Conservation (phyloP, 768 basidiomycete genomes). For the Jaapia argillacea region DNA sequence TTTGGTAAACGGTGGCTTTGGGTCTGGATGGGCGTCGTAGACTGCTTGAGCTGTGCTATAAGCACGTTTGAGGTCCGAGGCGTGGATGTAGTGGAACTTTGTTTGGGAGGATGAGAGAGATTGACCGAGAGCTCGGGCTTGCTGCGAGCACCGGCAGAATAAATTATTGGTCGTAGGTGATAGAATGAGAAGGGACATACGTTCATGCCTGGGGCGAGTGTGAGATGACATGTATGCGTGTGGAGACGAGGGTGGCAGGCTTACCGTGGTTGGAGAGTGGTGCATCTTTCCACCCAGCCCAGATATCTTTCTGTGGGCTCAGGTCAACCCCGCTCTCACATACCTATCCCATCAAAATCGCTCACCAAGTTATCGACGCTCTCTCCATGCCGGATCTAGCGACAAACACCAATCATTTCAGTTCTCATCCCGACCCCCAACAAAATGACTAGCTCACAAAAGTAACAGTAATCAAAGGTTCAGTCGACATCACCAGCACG, state of each 20-base stretch:
- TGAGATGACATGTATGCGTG: not conserved
- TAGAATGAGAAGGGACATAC: conserved; percentile 8
- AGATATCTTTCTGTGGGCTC: conserved; percentile 31
- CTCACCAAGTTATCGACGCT: conserved; percentile 67
- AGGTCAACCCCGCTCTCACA: not conserved
- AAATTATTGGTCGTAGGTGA: not conserved
- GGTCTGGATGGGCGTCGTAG: conserved; percentile 33
- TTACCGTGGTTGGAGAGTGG: conserved; percentile 67
- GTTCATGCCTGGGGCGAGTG: conserved; percentile 20
- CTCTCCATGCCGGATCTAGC: conserved; percentile 72
- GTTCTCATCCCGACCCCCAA: not conserved
- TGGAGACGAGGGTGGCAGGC: conserved; percentile 6
- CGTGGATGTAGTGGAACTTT: conserved; percentile 45
- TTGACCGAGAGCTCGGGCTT: conserved; percentile 53
- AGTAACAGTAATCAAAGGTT: conserved; percentile 15
- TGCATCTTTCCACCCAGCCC: conserved; percentile 74
- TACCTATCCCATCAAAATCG: not conserved
- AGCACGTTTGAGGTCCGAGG: conserved; percentile 61
- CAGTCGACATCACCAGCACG: no score
- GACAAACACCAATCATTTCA: no score
- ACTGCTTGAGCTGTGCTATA: conserved; percentile 50
- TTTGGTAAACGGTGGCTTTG: conserved; percentile 35
- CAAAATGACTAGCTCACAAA: conserved; percentile 14
- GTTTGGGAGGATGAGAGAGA: conserved; percentile 30
- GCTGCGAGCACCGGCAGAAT: conserved; percentile 23